Base-by-base conservation (phyloP, 108 stramenopile species). In the Craspedostauros australis region DNA sequence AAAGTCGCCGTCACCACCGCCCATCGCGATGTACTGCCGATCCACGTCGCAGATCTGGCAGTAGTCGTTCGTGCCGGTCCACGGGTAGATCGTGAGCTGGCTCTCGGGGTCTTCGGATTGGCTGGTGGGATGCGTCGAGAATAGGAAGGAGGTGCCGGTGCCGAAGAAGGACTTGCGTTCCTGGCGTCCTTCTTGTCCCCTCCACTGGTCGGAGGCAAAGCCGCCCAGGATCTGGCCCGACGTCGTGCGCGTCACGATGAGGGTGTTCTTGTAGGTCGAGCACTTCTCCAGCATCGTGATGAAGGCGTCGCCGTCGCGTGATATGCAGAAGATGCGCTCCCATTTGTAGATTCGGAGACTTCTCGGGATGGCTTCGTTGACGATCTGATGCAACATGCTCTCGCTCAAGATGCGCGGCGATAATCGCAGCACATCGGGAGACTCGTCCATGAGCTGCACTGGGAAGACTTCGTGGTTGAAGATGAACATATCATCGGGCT, bases 1-100 rank as follows among this genome's bases (percentile, higher is more conserved):
- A 58, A 75, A 75, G 30, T 45, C 28, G 2, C 68, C 68, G 9
- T 59, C 68, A 11, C 73, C 73, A 16, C 73, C 73, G n/a, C n/a
- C n/a, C 63, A 75, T 59, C 22, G 53, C 68, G 33, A 75, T 42
- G 1, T 20, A 5, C 14, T 50, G 48, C 8, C 24, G 12, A 11
- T 61, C 32, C 19, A 42, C 33, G 46, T 54, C 57, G 48, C 68
- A 75, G 7, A 75, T 41, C 61, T 75, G 73, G 32, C 59, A 65
- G 29, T 70, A 75, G 5, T 62, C 56, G 37, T 75, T 75, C 36
- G 36, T 37, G n/a, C 73, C 73, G 2, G 48, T 49, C 73, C 73
- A 75, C 21, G 25, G 30, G 37, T 52, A 75, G 18, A 70, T 52
- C 4, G 20, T 18, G 4, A 62, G 24, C 22, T 39, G 20, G 7